phyloP scores from a whole-genome alignment of 176 grass and related monocot genomes.

The Aegilops tauschii region DNA sequence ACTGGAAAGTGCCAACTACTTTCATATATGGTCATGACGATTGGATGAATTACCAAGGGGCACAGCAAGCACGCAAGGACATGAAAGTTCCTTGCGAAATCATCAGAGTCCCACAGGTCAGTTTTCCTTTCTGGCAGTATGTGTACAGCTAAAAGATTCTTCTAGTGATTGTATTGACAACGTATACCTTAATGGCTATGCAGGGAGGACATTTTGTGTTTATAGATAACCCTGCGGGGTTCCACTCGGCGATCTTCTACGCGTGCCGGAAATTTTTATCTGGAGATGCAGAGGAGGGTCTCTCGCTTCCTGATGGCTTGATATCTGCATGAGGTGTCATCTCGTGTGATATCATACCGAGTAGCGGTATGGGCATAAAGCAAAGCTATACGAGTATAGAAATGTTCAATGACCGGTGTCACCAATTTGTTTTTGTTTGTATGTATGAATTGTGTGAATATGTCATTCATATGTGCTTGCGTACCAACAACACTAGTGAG shows the following conservation, averaged over 20 bases:
- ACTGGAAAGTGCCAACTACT: slow-evolving; percentile 94
- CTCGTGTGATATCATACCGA: background rate
- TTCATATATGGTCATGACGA: slow-evolving; percentile 94
- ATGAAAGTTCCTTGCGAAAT: slow-evolving; percentile 99
- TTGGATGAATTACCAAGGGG: slow-evolving; percentile 95
- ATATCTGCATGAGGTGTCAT: slow-evolving; percentile 43
- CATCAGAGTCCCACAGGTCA: slow-evolving; percentile 85
- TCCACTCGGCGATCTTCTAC: slow-evolving; percentile 73
- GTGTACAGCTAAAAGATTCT: background rate
- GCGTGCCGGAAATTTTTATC: slow-evolving; percentile 74
- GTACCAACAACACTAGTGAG: background rate
- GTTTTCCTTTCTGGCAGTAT: background rate
- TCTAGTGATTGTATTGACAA: no score
- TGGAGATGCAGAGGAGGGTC: slow-evolving; percentile 38
- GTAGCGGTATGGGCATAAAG: background rate
- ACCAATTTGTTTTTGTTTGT: background rate
- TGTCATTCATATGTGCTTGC: background rate
- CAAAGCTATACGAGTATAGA: background rate
- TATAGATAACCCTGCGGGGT: slow-evolving; percentile 85
- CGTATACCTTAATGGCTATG: background rate
- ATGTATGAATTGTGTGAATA: background rate
- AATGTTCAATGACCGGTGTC: background rate
- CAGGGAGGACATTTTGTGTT: slow-evolving; percentile 96
- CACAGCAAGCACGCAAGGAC: slow-evolving; percentile 73
- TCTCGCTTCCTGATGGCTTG: slow-evolving; percentile 59